Base-by-base conservation (phyloP, 768 basidiomycete species). In the Candolleomyces aberdarensis region DNA sequence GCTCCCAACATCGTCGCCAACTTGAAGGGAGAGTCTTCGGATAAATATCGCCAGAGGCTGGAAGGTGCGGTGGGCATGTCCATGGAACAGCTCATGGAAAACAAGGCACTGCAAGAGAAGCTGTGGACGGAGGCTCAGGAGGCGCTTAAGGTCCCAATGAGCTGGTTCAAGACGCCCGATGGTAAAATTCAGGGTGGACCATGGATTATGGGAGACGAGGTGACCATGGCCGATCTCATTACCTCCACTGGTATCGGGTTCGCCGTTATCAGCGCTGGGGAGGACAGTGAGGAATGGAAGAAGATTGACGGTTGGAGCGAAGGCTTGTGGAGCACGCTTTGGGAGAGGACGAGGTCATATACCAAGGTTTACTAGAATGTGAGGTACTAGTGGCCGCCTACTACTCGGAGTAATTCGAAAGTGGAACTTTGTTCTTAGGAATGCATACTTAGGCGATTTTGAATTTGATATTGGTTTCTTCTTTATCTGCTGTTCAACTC, bases 251-350 rank as follows among this genome's bases (percentile, higher is more conserved):
- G 1, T 5, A 7, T 56, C 4, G 36, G 10, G 6, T 40, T 36
- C 39, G 8, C n/a, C 8, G 40, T 43, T 3, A 6, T 32, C 7
- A 13, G 3, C 1, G 36, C 36, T 36, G 54, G 54, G 9, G 54
- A 56, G 39, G 54, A 56, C n/a, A 56, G 39, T 15, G 20, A 40
- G 54, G 39, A 39, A 15, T 56, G 54, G 54, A 56, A 56, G 40
- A 36, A 20, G n/a, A 14, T 56, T 19, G 40, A 36, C 10, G 39
- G 36, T 17, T 56, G 54, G 54, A 36, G 41, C n/a, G 39, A 56
- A 11, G 36, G 36, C 2, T 36, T 36, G 36, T 36, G 36, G 36
- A 36, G 36, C 36, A 5, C 36, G 1, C 36, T 36, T 8, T 36
- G 36, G 36, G 36, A 36, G 36, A 36, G 36, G 36, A 36, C 36